phyloP scores from a whole-genome alignment of 31 red algal species.

The Odonthalia washingtoniensis region DNA sequence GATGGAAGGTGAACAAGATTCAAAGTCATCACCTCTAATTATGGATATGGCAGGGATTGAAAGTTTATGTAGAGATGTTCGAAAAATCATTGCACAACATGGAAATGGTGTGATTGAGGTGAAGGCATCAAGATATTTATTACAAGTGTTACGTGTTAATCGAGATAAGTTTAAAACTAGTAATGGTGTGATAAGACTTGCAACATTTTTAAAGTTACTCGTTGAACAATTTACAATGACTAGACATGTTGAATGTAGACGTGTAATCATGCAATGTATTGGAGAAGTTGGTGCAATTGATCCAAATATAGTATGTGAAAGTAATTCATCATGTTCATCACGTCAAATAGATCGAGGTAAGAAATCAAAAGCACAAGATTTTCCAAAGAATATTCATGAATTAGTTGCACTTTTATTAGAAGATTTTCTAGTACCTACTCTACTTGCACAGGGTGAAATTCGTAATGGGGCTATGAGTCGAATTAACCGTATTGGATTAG shows the following conservation, averaged over 20 bases:
- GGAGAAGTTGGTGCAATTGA: conserved; percentile 90
- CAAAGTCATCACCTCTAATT: neutral
- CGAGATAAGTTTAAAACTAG: conserved; percentile 20
- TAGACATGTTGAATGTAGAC: conserved; percentile 53
- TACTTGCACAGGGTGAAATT: conserved; percentile 54
- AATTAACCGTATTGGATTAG: conserved; percentile 77
- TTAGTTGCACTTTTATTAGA: conserved; percentile 73
- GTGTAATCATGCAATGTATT: conserved; percentile 68
- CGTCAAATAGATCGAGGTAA: neutral
- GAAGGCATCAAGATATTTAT: conserved; percentile 35
- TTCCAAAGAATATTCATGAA: conserved; percentile 35
- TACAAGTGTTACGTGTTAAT: conserved; percentile 33
- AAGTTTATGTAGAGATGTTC: conserved; percentile 35
- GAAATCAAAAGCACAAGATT: neutral
- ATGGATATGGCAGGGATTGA: conserved; percentile 7
- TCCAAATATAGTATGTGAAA: conserved; percentile 52
- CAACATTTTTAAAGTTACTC: conserved; percentile 25
- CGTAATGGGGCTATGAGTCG: conserved; percentile 39
- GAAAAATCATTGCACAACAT: conserved; percentile 56
- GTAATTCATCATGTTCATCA: neutral
- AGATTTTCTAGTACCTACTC: conserved; percentile 74
- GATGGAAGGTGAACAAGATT: neutral
- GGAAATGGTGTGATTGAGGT: conserved; percentile 54
- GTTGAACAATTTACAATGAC: conserved; percentile 45
- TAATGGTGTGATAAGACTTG: neutral